Evolutionary conservation across 768 basidiomycete genomes (phyloP).

Genomic region (Leucocoprinus birnbaumii): DNA sequence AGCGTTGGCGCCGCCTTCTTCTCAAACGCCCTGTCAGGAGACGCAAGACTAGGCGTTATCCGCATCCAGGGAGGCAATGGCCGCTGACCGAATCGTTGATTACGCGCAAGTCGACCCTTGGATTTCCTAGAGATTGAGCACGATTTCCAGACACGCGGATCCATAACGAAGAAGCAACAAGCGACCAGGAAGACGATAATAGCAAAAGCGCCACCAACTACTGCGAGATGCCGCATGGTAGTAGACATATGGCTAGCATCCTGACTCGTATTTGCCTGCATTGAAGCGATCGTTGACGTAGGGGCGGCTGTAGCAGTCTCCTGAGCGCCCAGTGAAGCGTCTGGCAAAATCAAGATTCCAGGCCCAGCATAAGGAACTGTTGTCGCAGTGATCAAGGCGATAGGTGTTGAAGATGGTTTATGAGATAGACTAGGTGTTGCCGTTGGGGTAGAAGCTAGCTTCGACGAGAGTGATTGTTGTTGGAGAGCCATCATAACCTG

Average conservation of each 20-base stretch:
- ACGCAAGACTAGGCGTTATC: not conserved
- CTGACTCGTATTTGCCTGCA: not conserved
- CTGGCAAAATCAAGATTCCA: conserved; percentile 1
- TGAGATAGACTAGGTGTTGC: not conserved
- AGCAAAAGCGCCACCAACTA: conserved; percentile 3
- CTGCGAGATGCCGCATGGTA: not conserved
- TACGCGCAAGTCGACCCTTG: not conserved
- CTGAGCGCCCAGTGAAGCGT: not conserved
- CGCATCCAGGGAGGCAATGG: conserved; percentile 4
- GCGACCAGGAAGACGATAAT: not conserved
- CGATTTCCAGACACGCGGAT: conserved; percentile 4
- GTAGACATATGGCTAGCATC: not conserved
- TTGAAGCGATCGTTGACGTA: not conserved
- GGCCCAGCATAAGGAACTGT: conserved; percentile 8
- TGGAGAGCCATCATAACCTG: not conserved
- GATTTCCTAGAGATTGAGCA: not conserved
- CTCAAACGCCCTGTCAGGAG: not conserved
- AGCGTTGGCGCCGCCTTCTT: not conserved
- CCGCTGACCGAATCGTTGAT: not conserved
- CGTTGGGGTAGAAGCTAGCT: not conserved
- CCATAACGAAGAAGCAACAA: conserved; percentile 4
- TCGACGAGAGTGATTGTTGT: not conserved
- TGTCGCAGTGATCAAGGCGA: not conserved
- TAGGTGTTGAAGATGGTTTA: not conserved
- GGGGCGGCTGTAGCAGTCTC: not conserved